phyloP scores from a whole-genome alignment of 805 yeast genomes.

The Kurtzmaniella cleridarum region DNA sequence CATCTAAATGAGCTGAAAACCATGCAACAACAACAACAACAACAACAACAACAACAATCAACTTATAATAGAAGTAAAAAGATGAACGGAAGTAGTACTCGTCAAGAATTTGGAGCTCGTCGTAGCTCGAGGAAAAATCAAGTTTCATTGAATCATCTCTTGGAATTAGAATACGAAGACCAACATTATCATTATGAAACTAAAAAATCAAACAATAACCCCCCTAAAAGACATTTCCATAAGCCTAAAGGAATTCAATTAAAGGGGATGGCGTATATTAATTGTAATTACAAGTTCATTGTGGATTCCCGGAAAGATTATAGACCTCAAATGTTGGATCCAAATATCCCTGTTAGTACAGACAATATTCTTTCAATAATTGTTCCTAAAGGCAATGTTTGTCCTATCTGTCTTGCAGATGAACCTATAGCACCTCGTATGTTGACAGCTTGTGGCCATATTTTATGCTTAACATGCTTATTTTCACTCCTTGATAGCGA shows the following conservation, averaged over 20 bases:
- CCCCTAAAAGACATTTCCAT: constrained; percentile 3
- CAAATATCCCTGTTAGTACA: constrained; percentile 66
- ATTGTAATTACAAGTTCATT: constrained; percentile 78
- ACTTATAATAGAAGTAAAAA: constrained; percentile 1
- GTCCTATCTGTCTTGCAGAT: constrained; percentile 89
- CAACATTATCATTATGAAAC: constrained; percentile 23
- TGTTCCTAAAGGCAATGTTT: constrained; percentile 69
- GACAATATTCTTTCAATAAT: constrained; percentile 63
- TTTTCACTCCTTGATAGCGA: constrained; percentile 62
- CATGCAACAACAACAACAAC: not conserved
- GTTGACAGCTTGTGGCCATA: constrained; percentile 87
- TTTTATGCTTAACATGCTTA: constrained; percentile 80
- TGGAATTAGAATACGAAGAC: constrained; percentile 47
- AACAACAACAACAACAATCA: no score
- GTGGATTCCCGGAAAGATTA: constrained; percentile 61
- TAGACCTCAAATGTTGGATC: constrained; percentile 57
- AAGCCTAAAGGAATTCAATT: constrained; percentile 35
- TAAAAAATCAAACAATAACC: constrained; percentile 11
- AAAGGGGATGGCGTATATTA: constrained; percentile 65
- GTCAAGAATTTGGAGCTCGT: not conserved
- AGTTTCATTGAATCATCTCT: constrained; percentile 57
- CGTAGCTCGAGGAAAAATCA: constrained; percentile 35
- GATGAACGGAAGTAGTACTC: not conserved
- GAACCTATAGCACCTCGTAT: constrained; percentile 88
- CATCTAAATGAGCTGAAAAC: not conserved